phyloP scores from a whole-genome alignment of 345 rosid genomes.

The Trapa incisa region DNA sequence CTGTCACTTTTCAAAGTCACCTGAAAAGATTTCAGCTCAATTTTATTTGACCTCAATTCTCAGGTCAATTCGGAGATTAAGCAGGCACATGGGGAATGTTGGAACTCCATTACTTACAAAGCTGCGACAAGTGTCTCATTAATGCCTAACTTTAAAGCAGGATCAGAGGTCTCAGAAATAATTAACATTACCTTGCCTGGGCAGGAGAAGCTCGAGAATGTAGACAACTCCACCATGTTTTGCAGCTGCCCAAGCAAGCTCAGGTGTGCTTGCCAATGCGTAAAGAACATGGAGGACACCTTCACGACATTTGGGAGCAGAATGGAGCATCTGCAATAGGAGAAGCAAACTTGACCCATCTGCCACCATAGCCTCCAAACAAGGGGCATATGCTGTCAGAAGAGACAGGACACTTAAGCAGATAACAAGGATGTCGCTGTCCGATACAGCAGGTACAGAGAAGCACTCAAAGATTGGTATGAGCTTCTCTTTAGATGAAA shows the following conservation, averaged over 20 bases:
- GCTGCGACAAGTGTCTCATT: neutral
- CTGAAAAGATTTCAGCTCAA: neutral
- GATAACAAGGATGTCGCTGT: slow-evolving; percentile 77
- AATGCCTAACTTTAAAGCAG: neutral
- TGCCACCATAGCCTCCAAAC: slow-evolving; percentile 99
- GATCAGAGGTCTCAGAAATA: neutral
- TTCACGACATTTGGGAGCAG: slow-evolving; percentile 79
- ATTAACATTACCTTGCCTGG: slow-evolving; percentile 57
- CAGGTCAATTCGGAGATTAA: neutral
- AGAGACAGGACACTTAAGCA: slow-evolving; percentile 79
- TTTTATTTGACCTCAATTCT: neutral
- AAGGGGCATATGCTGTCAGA: slow-evolving; percentile 85
- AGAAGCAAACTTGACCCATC: slow-evolving; percentile 97
- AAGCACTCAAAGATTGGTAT: slow-evolving; percentile 90
- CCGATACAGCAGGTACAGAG: slow-evolving; percentile 62
- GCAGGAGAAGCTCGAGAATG: slow-evolving; percentile 90
- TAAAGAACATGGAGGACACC: slow-evolving; percentile 96
- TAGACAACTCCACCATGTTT: slow-evolving; percentile 97
- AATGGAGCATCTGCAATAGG: slow-evolving; percentile 93
- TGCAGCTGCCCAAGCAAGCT: slow-evolving; percentile 99
- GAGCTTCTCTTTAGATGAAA: slow-evolving; percentile 78
- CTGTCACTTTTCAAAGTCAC: neutral
- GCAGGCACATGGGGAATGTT: neutral
- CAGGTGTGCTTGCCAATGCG: slow-evolving; percentile 96
- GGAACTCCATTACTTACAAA: neutral